A percentile compares a stretch with the other conserved stretches of the same genome.
phyloP scores from a whole-genome alignment of 2,329 filamentous ascomycete species.

The Claviceps arundinis region DNA sequence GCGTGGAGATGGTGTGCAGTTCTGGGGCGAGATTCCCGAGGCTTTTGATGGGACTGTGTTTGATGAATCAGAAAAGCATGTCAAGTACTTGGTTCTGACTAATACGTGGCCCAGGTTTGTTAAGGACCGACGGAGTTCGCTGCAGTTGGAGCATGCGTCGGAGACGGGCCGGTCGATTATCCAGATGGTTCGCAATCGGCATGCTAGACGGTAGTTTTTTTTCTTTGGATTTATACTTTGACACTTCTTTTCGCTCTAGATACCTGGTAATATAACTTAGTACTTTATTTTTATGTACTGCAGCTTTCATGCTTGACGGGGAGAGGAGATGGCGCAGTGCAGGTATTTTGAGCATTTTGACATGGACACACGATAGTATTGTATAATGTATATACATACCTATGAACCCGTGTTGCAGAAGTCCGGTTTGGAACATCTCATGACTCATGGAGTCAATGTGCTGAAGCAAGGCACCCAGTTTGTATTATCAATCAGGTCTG shows the following conservation, averaged over 20 bases:
- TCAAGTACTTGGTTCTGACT: conserved; percentile 54
- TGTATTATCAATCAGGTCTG: too few relatives aligned
- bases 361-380: too few relatives aligned
- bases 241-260: not conserved
- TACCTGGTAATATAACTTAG: not conserved
- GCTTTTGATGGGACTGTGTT: conserved; percentile 40
- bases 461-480: too few relatives aligned
- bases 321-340: too few relatives aligned
- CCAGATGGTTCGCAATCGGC: conserved; percentile 1
- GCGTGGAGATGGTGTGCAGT: conserved; percentile 11
- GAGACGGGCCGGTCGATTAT: conserved; percentile 6
- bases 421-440: too few relatives aligned
- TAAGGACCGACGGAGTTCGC: conserved; percentile 18
- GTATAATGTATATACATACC: too few relatives aligned
- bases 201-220: not conserved
- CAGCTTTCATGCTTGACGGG: not conserved
- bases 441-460: too few relatives aligned
- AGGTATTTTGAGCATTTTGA: too few relatives aligned
- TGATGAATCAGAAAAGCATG: conserved; percentile 42
- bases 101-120: conserved; percentile 55
- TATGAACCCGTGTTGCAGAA: too few relatives aligned
- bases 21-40: conserved; percentile 30
- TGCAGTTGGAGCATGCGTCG: conserved; percentile 8
- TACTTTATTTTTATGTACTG: not conserved
- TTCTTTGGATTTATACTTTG: not conserved